Percentiles rank a stretch among this genome's conserved stretches.
Conservation (phyloP, 805 yeast genomes). For the Saccharomycopsis guyanensis region DNA sequence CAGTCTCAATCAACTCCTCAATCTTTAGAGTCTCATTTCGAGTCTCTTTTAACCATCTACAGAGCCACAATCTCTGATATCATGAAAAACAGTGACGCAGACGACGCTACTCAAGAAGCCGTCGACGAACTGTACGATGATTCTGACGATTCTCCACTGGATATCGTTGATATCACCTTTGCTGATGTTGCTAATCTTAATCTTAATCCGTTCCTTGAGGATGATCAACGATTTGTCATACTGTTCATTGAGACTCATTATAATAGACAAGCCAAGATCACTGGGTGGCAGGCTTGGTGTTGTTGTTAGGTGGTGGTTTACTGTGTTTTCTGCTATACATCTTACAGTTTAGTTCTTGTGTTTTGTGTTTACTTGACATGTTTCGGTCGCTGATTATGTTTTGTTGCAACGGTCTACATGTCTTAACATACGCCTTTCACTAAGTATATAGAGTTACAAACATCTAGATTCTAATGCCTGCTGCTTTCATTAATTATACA, state of each 20-base stretch:
- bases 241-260: neutral
- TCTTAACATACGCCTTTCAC: too few species aligned
- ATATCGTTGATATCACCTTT: slow-evolving; percentile 4
- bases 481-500: too few species aligned
- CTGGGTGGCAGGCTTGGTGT: neutral
- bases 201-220: slow-evolving; percentile 11
- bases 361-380: too few species aligned
- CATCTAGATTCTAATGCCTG: too few species aligned
- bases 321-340: too few species aligned
- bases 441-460: too few species aligned
- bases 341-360: too few species aligned
- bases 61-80: neutral
- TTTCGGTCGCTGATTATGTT: too few species aligned
- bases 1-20: neutral
- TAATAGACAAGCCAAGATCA: neutral
- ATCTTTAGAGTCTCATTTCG: neutral
- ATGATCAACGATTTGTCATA: slow-evolving; percentile 10
- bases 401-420: too few species aligned
- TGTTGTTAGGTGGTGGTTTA: too few species aligned
- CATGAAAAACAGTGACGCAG: slow-evolving; percentile 9
- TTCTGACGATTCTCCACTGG: neutral
- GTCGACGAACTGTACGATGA: neutral
- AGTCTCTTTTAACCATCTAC: neutral
- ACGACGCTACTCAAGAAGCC: neutral
- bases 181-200: slow-evolving; percentile 13